Evolutionary conservation across 1,139 yeast species (phyloP), one percentile per base, ranked within the genome.

Genomic region (Geotrichum macrosporum): DNA sequence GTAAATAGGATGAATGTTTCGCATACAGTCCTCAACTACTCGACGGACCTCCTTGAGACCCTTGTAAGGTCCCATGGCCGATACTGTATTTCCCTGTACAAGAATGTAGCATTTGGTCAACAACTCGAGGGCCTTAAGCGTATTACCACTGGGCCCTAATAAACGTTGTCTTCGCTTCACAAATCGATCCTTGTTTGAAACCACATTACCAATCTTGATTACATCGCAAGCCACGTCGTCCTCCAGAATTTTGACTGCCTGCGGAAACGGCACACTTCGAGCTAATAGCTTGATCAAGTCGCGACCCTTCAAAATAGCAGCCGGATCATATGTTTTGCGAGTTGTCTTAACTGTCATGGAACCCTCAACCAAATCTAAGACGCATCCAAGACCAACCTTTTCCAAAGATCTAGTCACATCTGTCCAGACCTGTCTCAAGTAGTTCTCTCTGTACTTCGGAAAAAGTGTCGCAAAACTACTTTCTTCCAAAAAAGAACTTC

Each of bases 11-110:
- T 92, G 99, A 16, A 92, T 75, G 61, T 92, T 92, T 63, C 76
- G 79, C 99, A 92, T 92, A 68, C 98, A 92, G 64, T 92, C 98
- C 64, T 92, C 98, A 32, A 92, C 95, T 30, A 92, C 89, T 63
- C 97, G 77, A 66, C 98, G 80, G 8, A 87, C 81, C 55, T 85
- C 95, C 65, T 94, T 92, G 55, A 92, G 73, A 3, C 98, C 98
- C 63, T 84, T 86, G 70, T 73, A 89, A 19, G 96, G 94, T 10
- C 99, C 99, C 98, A 92, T 92, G 20, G 84, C 94, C 52, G 96
- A 81, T 3, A 92, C 99, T 0, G 99, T 92, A 65, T 85, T 88
- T 63, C 99, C 99, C 69, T 92, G 99, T 4, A 92, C 98, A 54
- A 92, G 75, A 51, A 92, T 84, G 64, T 92, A 92, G 70, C 98